Percentiles rank a stretch among this genome's conserved stretches.
These are phyloP conservation scores for Phytophthora agathidicida DNA, from an alignment of 352 stramenopile species.

Conservation along the genomic window DNA sequence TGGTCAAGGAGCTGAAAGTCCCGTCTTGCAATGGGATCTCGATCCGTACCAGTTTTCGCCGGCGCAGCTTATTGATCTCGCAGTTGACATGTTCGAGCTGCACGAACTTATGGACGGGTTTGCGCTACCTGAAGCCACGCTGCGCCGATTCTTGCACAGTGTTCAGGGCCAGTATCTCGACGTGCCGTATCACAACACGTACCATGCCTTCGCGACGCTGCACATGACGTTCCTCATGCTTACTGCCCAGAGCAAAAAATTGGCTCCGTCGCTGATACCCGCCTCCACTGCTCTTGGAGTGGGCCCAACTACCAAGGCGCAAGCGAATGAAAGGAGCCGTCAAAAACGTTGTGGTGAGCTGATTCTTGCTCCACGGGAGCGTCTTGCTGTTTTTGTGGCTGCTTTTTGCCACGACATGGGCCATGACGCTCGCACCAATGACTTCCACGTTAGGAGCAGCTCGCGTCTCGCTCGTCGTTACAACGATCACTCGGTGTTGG, in stretches of 20 bases:
- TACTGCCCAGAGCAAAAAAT: slow-evolving; percentile 52
- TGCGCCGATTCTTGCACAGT: slow-evolving; percentile 69
- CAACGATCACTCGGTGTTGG: slow-evolving; percentile 88
- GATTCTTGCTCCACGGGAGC: slow-evolving; percentile 54
- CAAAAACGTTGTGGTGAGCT: slow-evolving; percentile 40
- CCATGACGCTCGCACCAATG: slow-evolving; percentile 89
- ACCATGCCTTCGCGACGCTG: slow-evolving; percentile 83
- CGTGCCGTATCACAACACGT: slow-evolving; percentile 89
- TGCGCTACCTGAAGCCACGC: slow-evolving; percentile 53
- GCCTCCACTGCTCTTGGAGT: slow-evolving; percentile 22
- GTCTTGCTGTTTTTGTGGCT: slow-evolving; percentile 81
- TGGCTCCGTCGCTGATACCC: slow-evolving; percentile 25
- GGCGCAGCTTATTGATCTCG: slow-evolving; percentile 68
- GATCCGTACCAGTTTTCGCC: slow-evolving; percentile 67
- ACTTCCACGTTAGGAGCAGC: slow-evolving; percentile 84
- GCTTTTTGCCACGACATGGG: slow-evolving; percentile 90
- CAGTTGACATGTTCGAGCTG: slow-evolving; percentile 76
- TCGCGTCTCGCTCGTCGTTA: slow-evolving; percentile 85
- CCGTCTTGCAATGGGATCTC: slow-evolving; percentile 52
- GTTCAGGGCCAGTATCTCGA: slow-evolving; percentile 81
- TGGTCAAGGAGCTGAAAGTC: slow-evolving; percentile 19
- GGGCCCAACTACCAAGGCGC: slow-evolving; percentile 24
- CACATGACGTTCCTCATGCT: slow-evolving; percentile 84
- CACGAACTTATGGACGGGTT: slow-evolving; percentile 72
- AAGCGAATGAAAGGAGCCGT: slow-evolving; percentile 22